These are phyloP conservation scores for Fraxinus sp. DNA, from an alignment of 305 asterid species.

Conservation along the genomic window DNA sequence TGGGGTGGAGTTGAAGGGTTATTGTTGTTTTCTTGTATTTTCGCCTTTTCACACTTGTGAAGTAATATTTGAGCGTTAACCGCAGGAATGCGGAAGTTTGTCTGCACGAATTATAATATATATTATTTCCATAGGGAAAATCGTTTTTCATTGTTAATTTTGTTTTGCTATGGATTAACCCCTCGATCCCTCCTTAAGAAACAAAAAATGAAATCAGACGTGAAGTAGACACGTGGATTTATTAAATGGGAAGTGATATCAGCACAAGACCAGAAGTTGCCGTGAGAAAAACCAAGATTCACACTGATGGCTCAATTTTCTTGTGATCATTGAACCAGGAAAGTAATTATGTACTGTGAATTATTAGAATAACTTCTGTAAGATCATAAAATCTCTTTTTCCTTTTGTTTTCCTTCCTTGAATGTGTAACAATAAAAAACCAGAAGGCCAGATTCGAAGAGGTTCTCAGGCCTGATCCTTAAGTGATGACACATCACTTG, in stretches of 20 bases:
- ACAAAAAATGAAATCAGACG: neutral
- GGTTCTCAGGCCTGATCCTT: neutral
- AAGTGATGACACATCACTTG: neutral
- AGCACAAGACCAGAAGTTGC: neutral
- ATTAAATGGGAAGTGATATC: neutral
- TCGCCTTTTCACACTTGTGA: neutral
- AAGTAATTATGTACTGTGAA: neutral
- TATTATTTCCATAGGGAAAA: neutral
- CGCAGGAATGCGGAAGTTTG: neutral
- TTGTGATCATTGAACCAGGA: neutral
- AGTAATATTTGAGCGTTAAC: neutral
- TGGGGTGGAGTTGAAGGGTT: neutral
- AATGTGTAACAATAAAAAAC: neutral
- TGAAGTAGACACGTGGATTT: neutral
- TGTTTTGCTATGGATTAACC: neutral
- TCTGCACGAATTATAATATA: neutral
- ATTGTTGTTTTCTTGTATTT: neutral
- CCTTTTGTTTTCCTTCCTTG: neutral
- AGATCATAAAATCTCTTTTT: neutral
- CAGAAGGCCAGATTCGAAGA: neutral
- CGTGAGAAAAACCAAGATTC: neutral
- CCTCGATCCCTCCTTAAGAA: neutral
- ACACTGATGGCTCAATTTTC: neutral
- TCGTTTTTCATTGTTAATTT: neutral
- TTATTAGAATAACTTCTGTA: neutral